phyloP scores from a whole-genome alignment of 768 basidiomycete species.

The Pholiota molesta region DNA sequence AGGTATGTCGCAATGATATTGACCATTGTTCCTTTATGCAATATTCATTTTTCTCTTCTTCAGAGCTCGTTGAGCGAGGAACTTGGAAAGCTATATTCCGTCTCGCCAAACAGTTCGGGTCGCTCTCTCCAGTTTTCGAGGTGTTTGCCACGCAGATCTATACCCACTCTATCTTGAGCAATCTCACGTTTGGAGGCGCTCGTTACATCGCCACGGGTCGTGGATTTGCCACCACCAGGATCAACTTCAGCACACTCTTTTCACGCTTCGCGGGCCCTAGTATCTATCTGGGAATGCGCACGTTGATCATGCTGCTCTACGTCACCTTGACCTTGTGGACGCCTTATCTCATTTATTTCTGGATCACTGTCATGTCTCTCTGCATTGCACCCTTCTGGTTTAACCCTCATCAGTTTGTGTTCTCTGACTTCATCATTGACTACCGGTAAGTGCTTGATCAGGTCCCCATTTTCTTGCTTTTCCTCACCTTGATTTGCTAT shows the following conservation, averaged over 20 bases:
- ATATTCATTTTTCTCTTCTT: constrained; percentile 14
- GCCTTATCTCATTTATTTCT: constrained; percentile 95
- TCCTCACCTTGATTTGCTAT: constrained; percentile 11
- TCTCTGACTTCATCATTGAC: constrained; percentile 96
- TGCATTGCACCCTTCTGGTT: constrained; percentile 97
- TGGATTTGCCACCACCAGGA: constrained; percentile 96
- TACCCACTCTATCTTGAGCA: constrained; percentile 95
- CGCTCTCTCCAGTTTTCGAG: constrained; percentile 94
- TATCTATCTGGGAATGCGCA: constrained; percentile 96
- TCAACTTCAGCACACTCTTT: constrained; percentile 93
- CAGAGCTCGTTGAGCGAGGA: constrained; percentile 95
- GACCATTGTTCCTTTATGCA: background rate
- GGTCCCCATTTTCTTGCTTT: background rate
- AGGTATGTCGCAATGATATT: constrained; percentile 50
- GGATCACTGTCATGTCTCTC: constrained; percentile 90
- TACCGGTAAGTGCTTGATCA: constrained; percentile 60
- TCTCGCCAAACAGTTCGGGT: constrained; percentile 91
- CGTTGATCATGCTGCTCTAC: constrained; percentile 89
- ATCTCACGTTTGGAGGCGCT: constrained; percentile 97
- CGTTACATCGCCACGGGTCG: constrained; percentile 98
- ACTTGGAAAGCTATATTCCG: constrained; percentile 91
- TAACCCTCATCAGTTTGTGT: constrained; percentile 99
- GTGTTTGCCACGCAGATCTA: constrained; percentile 99
- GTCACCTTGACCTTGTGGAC: constrained; percentile 93
- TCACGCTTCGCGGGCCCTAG: constrained; percentile 98